Percentiles rank a stretch among this genome's conserved stretches.
These are phyloP conservation scores for Achlya hypogyna DNA, from an alignment of 352 stramenopile genomes.

Conservation along the genomic window DNA sequence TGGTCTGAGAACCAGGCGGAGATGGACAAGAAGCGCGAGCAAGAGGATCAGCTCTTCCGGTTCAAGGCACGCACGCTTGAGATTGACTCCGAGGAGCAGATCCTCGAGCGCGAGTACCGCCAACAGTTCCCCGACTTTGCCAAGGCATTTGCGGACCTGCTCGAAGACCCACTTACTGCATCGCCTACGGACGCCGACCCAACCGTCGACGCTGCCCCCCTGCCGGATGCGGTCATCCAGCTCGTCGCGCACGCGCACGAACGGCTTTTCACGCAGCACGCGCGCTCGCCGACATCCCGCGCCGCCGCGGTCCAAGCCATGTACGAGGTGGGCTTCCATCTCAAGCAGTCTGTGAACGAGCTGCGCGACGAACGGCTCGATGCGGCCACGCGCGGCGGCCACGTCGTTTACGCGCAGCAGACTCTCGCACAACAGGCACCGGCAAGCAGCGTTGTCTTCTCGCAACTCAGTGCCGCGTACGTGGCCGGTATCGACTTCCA, in stretches of 20 bases:
- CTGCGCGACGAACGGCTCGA: constrained; percentile 1
- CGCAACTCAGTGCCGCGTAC: constrained; percentile 13
- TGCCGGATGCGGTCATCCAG: constrained; percentile 8
- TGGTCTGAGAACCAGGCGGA: constrained; percentile 77
- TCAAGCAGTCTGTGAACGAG: constrained; percentile 5
- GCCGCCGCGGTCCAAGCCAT: background rate
- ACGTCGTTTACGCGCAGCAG: constrained; percentile 12
- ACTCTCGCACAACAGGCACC: background rate
- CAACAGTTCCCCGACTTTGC: constrained; percentile 91
- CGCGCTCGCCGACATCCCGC: background rate
- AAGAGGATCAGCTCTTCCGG: constrained; percentile 74
- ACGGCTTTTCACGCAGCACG: constrained; percentile 12
- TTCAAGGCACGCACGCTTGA: constrained; percentile 79
- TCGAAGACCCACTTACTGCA: background rate
- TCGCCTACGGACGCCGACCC: background rate
- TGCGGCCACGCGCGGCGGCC: background rate
- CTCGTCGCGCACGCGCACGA: constrained; percentile 12
- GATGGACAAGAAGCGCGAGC: constrained; percentile 58
- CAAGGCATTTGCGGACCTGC: constrained; percentile 40
- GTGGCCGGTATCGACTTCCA: constrained; percentile 85
- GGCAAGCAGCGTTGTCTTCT: background rate
- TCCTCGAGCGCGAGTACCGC: constrained; percentile 81
- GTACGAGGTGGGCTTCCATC: constrained; percentile 14
- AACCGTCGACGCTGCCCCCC: background rate
- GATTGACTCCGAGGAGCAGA: constrained; percentile 71